Evolutionary conservation across 129 eudicot species (phyloP), one percentile per base, ranked within the genome.

Genomic region (Chrysanthemum lavandulifolium): DNA sequence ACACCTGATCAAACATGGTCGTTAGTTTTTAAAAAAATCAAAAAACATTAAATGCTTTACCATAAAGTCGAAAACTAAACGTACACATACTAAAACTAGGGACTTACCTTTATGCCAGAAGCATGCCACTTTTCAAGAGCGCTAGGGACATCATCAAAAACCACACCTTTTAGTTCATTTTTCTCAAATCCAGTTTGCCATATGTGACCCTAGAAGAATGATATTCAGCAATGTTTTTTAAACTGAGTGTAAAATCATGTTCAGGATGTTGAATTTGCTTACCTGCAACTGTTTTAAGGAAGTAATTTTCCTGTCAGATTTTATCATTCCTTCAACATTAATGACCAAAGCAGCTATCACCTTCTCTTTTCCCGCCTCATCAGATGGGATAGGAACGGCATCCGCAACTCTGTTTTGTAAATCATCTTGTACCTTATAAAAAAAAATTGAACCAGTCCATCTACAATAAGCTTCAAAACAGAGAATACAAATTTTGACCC

Each of bases 291-390:
- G 93, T 79, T 94, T 94, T 70, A 94, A 73, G 66, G 99, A 74
- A 75, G 99, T 94, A 58, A 94, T 90, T 80, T 94, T 94, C 75
- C 99, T 69, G 82, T 94, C 99, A 51, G 99, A 93, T 85, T 81
- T 86, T 54, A 94, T 90, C 99, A 94, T 94, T 64, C 96, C 99
- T 63, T 85, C 84, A 61, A 88, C 96, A 43, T 94, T 94, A 65
- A 91, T 82, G 50, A 94, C 96, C 84, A 94, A 66, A 79, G 99
- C 96, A 48, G 88, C 89, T 64, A 90, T 85, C 66, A 94, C 86
- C 45, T 85, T 91, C 79, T 77, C 84, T 80, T 86, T 94, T 36
- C 86, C 96, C 5, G 82, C 91, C 64, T 79, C 85, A 63, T 83
- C 82, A 8, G 84, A 21, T 2, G 99, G 99, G 68, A 94, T 78